These are phyloP conservation scores for Exophiala sp. DNA, from an alignment of 2,329 filamentous ascomycete species.

Conservation along the genomic window DNA sequence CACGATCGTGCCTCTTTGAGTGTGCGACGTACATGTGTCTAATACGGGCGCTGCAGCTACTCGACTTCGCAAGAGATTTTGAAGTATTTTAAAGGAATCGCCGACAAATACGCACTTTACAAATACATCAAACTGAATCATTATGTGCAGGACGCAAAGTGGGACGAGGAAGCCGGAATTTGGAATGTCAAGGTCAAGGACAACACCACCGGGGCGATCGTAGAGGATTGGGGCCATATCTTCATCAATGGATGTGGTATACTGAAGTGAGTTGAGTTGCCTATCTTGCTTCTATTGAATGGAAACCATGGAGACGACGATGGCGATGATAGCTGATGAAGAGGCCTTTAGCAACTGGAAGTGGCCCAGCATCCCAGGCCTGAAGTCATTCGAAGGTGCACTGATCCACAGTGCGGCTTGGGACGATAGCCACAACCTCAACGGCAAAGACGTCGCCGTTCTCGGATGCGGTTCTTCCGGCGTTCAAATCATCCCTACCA, in stretches of 20 bases:
- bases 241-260: constrained; percentile 30
- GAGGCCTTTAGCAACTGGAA: constrained; percentile 40
- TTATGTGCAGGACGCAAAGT: constrained; percentile 29
- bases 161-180: constrained; percentile 29
- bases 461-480: constrained; percentile 57
- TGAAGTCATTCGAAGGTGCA: constrained; percentile 50
- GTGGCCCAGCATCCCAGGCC: constrained; percentile 52
- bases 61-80: constrained; percentile 28
- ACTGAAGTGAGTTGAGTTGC: constrained; percentile 4
- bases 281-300: not conserved
- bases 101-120: constrained; percentile 25
- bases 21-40: too few relatives aligned
- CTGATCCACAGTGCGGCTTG: constrained; percentile 57
- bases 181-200: constrained; percentile 29
- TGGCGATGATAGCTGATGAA: too few relatives aligned
- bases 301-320: not conserved
- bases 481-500: constrained; percentile 51
- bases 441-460: constrained; percentile 49
- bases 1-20: too few relatives aligned
- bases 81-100: constrained; percentile 29
- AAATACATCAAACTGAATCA: constrained; percentile 28
- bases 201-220: constrained; percentile 47
- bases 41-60: constrained; percentile 13
- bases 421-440: constrained; percentile 50
- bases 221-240: constrained; percentile 47